These are phyloP conservation scores for Eutrema heterophyllum DNA, from an alignment of 345 rosid species.

Conservation along the genomic window DNA sequence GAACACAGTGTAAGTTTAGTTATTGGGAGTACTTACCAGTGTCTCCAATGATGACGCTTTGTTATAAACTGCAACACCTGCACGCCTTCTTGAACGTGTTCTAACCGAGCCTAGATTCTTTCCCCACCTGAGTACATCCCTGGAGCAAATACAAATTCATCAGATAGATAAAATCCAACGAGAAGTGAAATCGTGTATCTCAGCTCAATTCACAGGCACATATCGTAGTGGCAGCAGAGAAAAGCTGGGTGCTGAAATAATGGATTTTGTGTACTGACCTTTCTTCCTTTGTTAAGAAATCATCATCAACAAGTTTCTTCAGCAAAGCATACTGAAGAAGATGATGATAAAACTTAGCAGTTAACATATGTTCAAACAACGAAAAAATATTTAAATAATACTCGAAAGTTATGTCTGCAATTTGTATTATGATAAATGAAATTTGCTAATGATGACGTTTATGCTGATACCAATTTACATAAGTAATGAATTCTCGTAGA, in stretches of 20 bases:
- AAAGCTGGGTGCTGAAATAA: neutral
- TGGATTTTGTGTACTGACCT: slow-evolving; percentile 40
- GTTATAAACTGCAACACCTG: slow-evolving; percentile 60
- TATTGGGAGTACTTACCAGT: slow-evolving; percentile 32
- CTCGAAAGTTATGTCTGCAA: neutral
- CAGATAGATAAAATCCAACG: neutral
- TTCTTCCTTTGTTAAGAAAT: slow-evolving; percentile 59
- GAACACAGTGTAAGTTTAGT: neutral
- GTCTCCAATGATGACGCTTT: slow-evolving; percentile 73
- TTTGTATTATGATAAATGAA: neutral
- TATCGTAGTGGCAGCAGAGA: neutral
- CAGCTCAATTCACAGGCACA: neutral
- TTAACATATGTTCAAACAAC: neutral
- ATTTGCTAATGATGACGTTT: too few species aligned
- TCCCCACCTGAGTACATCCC: slow-evolving; percentile 62
- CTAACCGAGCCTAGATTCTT: slow-evolving; percentile 51
- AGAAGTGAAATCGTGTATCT: neutral
- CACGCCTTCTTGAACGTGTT: slow-evolving; percentile 60
- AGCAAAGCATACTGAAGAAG: slow-evolving; percentile 69
- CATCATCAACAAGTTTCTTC: slow-evolving; percentile 59
- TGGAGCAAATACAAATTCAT: slow-evolving; percentile 17
- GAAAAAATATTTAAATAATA: neutral
- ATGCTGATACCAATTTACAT: neutral
- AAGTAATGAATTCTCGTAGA: neutral
- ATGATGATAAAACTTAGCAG: neutral